Conservation (phyloP, 1,139 yeast species). For the Suhomyces maxii region DNA sequence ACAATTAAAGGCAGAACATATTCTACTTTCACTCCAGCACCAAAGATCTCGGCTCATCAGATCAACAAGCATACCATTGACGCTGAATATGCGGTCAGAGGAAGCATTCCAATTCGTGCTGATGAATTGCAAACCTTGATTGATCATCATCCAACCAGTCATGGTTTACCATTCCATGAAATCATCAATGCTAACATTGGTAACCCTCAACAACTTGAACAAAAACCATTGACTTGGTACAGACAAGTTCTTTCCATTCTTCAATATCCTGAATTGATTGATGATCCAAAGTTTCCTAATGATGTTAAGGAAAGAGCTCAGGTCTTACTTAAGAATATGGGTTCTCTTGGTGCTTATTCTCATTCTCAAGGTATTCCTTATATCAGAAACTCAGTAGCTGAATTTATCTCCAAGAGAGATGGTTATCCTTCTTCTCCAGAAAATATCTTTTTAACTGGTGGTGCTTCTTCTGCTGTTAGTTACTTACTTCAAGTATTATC, state of each 20-base stretch:
- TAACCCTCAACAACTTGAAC: constrained; percentile 95
- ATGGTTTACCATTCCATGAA: constrained; percentile 69
- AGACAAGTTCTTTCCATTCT: constrained; percentile 83
- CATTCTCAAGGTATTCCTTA: constrained; percentile 82
- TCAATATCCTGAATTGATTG: constrained; percentile 75
- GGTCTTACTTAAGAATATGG: constrained; percentile 57
- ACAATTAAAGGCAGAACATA: constrained; percentile 1
- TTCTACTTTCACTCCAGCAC: constrained; percentile 9
- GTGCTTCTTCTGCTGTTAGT: constrained; percentile 90
- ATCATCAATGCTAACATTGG: constrained; percentile 93
- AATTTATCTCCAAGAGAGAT: constrained; percentile 74
- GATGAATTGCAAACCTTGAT: constrained; percentile 67
- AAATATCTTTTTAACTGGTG: constrained; percentile 80
- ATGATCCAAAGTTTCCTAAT: constrained; percentile 48
- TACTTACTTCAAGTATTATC: constrained; percentile 72
- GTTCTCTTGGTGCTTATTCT: constrained; percentile 93
- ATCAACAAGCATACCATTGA: constrained; percentile 72
- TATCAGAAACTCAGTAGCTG: constrained; percentile 76
- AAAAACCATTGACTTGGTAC: constrained; percentile 91
- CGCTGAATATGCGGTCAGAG: constrained; percentile 96
- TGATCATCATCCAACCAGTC: constrained; percentile 50
- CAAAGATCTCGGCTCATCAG: constrained; percentile 38
- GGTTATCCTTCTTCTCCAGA: constrained; percentile 59
- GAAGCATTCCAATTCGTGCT: constrained; percentile 88
- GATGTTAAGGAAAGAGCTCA: constrained; percentile 78